A percentile compares a stretch with the other conserved stretches of the same genome.
phyloP scores from a whole-genome alignment of 495 filamentous ascomycete species.

The Arthonia radiata region DNA sequence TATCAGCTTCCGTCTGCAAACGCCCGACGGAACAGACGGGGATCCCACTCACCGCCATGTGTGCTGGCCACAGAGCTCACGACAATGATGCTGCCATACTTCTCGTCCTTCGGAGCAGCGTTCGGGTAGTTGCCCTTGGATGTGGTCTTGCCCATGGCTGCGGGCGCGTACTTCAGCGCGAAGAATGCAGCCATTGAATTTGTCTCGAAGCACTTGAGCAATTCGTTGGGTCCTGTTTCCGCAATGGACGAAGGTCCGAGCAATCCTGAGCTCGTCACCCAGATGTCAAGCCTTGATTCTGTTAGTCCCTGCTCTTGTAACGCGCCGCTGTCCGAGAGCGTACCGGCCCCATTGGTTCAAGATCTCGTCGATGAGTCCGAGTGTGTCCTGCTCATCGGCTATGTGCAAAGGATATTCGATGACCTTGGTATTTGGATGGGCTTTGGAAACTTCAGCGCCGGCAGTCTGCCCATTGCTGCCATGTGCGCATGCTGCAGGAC shows the following conservation, averaged over 20 bases:
- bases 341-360: constrained; percentile 28
- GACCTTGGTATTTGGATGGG: constrained; percentile 26
- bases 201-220: constrained; percentile 29
- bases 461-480: no score
- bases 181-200: constrained; percentile 35
- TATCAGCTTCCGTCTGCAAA: neutral
- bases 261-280: constrained; percentile 28
- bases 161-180: constrained; percentile 34
- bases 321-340: no score
- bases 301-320: no score
- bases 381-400: constrained; percentile 30
- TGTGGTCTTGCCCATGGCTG: constrained; percentile 33
- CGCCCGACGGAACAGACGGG: neutral
- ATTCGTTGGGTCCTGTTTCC: constrained; percentile 24
- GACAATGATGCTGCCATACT: constrained; percentile 34
- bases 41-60: constrained; percentile 20
- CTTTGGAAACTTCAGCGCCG: constrained; percentile 13
- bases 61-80: constrained; percentile 28
- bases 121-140: constrained; percentile 28
- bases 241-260: constrained; percentile 30
- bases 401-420: constrained; percentile 31
- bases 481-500: no score
- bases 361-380: constrained; percentile 33
- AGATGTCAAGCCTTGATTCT: constrained; percentile 25
- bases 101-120: constrained; percentile 27